Evolutionary conservation across 495 filamentous ascomycete genomes (phyloP), one percentile per base, ranked within the genome.

Genomic region (Chaetomium fimeti): DNA sequence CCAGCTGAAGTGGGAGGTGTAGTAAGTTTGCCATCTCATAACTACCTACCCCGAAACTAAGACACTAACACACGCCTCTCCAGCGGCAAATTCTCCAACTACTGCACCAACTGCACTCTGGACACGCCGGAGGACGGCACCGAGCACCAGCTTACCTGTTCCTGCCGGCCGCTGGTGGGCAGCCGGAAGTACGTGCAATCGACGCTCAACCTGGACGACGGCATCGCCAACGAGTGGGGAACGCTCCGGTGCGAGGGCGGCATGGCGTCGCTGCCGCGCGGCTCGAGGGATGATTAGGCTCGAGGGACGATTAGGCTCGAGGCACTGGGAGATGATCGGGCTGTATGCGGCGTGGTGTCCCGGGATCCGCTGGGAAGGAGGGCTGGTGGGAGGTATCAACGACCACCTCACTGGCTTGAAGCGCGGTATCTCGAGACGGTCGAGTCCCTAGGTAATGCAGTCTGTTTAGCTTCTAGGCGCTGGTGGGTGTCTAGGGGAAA

Each of bases 221-320:
- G 71, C 36, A 63, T 72, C 47, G n/a, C 22, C 5, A 72, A 72
- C 60, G 38, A 63, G 4, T 67, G 67, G n/a, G 69, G 71, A 58
- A 69, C 55, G 8, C 60, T 72, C 48, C 24, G 52, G 15, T 72
- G 69, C 45, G 11, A 13, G 5, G 61, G 67, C 0, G 67, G 67
- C 3, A 43, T 45, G 57, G 62, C 51, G 45, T 16, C 45, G 7
- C 16, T 32, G 29, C 28, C 47, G 24, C 15, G 2, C 18, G 20
- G 57, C 5, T 11, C 16, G 4, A 29, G 18, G 42, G 27, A 20
- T 3, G 0, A 16, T 24, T 28, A 22, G 18, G 38, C 20, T 24
- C 2, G 47, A 22, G 47, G 1, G 20, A 25, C 0, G n/a, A n/a
- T 24, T 28, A 22, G 18, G 38, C 20, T 24, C 2, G 47, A 22